phyloP scores from a whole-genome alignment of 495 filamentous ascomycete genomes.

The Hypoxylon trugodes region DNA sequence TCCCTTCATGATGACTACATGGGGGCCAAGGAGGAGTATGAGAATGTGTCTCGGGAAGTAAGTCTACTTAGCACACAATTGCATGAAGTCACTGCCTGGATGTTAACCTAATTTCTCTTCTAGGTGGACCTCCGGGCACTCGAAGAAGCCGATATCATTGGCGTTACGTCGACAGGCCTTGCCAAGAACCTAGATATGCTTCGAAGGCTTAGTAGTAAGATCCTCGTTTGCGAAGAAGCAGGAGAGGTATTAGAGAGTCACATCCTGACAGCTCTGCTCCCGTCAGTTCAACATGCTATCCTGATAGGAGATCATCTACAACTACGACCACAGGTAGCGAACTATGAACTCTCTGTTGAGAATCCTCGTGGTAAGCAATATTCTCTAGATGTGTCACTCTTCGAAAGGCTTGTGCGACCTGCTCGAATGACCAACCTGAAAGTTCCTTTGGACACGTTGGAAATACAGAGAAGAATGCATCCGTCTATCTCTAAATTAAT shows the following conservation, averaged over 20 bases:
- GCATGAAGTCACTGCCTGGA: too few relatives aligned
- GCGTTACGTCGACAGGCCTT: conserved; percentile 76
- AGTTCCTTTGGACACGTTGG: conserved; percentile 64
- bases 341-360: conserved; percentile 66
- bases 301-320: conserved; percentile 81
- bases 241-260: conserved; percentile 79
- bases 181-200: conserved; percentile 70
- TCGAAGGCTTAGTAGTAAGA: conserved; percentile 65
- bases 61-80: neutral
- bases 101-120: neutral
- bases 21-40: conserved; percentile 33
- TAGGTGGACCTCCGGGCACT: conserved; percentile 63
- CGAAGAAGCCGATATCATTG: conserved; percentile 67
- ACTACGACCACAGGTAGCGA: conserved; percentile 71
- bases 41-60: conserved; percentile 41
- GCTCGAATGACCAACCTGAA: conserved; percentile 37
- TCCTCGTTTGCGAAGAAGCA: conserved; percentile 78
- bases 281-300: conserved; percentile 74
- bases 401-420: conserved; percentile 70
- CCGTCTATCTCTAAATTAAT: conserved; percentile 71
- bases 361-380: conserved; percentile 64
- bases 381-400: conserved; percentile 69
- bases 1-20: conserved; percentile 20
- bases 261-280: conserved; percentile 70
- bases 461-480: conserved; percentile 79